Evolutionary conservation across 495 filamentous ascomycete species (phyloP).

Genomic region (Penicillium cinerascens): DNA sequence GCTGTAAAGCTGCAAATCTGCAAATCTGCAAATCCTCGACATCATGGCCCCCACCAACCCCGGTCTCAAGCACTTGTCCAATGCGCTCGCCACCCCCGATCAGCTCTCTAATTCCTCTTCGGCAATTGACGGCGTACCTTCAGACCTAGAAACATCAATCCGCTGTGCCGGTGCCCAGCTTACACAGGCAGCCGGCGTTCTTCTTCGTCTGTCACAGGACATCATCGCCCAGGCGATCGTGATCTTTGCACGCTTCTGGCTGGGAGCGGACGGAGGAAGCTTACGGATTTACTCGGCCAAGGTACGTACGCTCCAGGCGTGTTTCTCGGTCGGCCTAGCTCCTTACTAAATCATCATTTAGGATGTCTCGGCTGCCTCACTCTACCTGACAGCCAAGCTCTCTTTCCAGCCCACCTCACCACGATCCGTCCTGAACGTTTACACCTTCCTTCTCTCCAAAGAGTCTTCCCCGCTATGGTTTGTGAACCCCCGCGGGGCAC

Average conservation of each 20-base stretch:
- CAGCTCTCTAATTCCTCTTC: slow-evolving; percentile 72
- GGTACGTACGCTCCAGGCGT: slow-evolving; percentile 29
- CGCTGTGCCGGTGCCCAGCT: slow-evolving; percentile 61
- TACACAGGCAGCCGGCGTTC: slow-evolving; percentile 82
- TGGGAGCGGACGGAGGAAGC: slow-evolving; percentile 63
- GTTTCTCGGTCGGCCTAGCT: not conserved
- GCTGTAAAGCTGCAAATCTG: not conserved
- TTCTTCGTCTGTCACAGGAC: slow-evolving; percentile 83
- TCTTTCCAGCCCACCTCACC: slow-evolving; percentile 72
- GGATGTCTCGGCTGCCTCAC: slow-evolving; percentile 74
- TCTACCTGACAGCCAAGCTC: slow-evolving; percentile 84
- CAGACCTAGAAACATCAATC: slow-evolving; percentile 68
- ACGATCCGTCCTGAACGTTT: slow-evolving; percentile 78
- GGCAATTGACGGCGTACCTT: slow-evolving; percentile 65
- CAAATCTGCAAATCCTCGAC: not conserved
- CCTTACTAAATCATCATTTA: slow-evolving; percentile 26
- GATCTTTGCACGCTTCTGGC: slow-evolving; percentile 84
- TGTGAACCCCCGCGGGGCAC: slow-evolving; percentile 30
- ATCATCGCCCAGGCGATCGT: slow-evolving; percentile 85
- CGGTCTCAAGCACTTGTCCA: slow-evolving; percentile 61
- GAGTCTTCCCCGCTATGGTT: slow-evolving; percentile 59
- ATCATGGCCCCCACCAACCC: slow-evolving; percentile 25
- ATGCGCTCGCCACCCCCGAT: slow-evolving; percentile 77
- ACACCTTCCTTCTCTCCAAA: slow-evolving; percentile 70
- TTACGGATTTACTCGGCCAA: slow-evolving; percentile 53